A percentile compares a stretch with the other conserved stretches of the same genome.
Evolutionary conservation across 352 stramenopile species (phyloP).

Genomic region (Globisporangium paroecandrum): DNA sequence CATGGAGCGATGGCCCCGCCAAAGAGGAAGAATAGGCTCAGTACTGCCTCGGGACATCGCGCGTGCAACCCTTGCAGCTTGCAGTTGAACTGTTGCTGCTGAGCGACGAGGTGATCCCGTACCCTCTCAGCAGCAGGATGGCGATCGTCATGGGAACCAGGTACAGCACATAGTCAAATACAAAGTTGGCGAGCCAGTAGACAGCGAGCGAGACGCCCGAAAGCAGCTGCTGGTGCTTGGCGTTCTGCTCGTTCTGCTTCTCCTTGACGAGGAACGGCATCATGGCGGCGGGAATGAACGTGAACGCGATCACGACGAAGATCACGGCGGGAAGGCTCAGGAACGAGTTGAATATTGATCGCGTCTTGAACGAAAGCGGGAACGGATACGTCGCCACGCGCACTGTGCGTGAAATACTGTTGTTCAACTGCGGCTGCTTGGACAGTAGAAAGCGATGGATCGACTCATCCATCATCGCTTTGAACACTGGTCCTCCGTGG

Average conservation of each 20-base stretch:
- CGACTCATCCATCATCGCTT: slow-evolving; percentile 55
- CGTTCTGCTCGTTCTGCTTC: slow-evolving; percentile 86
- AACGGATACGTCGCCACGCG: slow-evolving; percentile 53
- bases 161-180: slow-evolving; percentile 92
- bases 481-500: slow-evolving; percentile 49
- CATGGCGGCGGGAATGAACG: slow-evolving; percentile 91
- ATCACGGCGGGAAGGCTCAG: slow-evolving; percentile 73
- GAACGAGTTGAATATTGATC: slow-evolving; percentile 57
- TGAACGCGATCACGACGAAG: slow-evolving; percentile 90
- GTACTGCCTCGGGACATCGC: slow-evolving; percentile 43
- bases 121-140: slow-evolving; percentile 49
- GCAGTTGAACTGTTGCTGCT: slow-evolving; percentile 15
- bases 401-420: slow-evolving; percentile 6
- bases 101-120: slow-evolving; percentile 54
- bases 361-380: slow-evolving; percentile 52
- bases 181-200: slow-evolving; percentile 96
- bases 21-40: slow-evolving; percentile 63
- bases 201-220: slow-evolving; percentile 90
- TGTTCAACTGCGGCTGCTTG: background rate
- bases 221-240: slow-evolving; percentile 96
- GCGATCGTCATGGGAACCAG: slow-evolving; percentile 63
- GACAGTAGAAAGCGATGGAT: slow-evolving; percentile 49
- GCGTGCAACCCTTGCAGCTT: slow-evolving; percentile 37
- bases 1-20: slow-evolving; percentile 49
- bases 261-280: slow-evolving; percentile 97